Base-by-base conservation (phyloP, 179 eudicot genomes). In the Silene coronaria region DNA sequence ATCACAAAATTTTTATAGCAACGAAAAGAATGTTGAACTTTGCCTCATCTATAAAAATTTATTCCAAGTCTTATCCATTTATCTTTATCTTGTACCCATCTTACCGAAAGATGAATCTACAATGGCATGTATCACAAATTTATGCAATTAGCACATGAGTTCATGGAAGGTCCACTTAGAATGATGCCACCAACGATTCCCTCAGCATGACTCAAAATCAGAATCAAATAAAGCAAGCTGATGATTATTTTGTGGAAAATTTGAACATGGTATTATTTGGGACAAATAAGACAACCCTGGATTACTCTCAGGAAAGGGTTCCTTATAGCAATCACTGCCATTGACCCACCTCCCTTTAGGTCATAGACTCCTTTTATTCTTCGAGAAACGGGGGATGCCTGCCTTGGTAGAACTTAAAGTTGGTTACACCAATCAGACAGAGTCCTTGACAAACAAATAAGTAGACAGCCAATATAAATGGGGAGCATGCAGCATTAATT, bases 391-490 rank as follows among this genome's bases (percentile, higher is more conserved):
- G 28, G 16, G 2, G 66, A 66, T 66, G 17, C 42, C 70, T 66
- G 0, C 21, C 48, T 30, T 66, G 70, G 48, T 32, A 38, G 14
- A 19, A 42, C 71, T 67, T 67, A 36, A 36, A 10, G 6, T 10
- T 67, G 27, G 28, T 67, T 19, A 42, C 53, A 27, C 67, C 16
- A 63, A 27, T 63, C 32, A 38, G n/a, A 17, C 45, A 66, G 57
- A 17, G 58, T n/a, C 58, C 55, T 22, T 22, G 30, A 68, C 9
- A 68, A 68, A 68, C 57, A 8, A 6, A n/a, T n/a, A 42, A 23
- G 22, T 38, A 70, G 60, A 70, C 0, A 58, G 73, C 73, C 55
- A 24, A 26, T 70, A 27, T 26, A 16, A 71, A 14, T n/a, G n/a
- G 64, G 27, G 42, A 61, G 8, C n/a, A 76, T 45, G 27, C 45